Evolutionary conservation across 2,329 filamentous ascomycete species (phyloP).

Genomic region (Davidsoniella eucalypti): DNA sequence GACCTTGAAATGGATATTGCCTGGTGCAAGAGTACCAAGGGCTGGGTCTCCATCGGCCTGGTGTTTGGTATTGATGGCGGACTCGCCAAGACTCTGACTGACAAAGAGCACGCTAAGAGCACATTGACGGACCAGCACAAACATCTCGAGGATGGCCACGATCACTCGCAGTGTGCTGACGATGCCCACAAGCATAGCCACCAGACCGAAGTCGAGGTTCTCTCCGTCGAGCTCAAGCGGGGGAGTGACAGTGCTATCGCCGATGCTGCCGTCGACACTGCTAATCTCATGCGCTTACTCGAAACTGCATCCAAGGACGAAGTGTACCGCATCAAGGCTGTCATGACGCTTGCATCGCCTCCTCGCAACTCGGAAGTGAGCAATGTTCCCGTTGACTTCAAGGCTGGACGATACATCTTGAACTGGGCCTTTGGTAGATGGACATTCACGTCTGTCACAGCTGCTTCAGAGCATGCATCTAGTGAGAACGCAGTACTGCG

Average conservation of each 20-base stretch:
- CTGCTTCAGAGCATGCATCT: constrained; percentile 34
- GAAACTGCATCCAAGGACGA: constrained; percentile 73
- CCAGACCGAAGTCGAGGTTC: constrained; percentile 83
- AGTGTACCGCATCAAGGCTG: constrained; percentile 82
- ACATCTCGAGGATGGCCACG: constrained; percentile 20
- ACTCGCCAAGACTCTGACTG: constrained; percentile 41
- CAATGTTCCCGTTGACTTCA: constrained; percentile 18
- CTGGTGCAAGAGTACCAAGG: constrained; percentile 71
- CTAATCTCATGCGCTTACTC: constrained; percentile 51
- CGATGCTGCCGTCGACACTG: constrained; percentile 31
- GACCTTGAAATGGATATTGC: constrained; percentile 68
- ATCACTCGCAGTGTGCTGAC: constrained; percentile 25
- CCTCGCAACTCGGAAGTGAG: constrained; percentile 37
- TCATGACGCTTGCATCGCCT: constrained; percentile 31
- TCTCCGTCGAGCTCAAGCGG: constrained; percentile 56
- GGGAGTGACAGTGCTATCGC: constrained; percentile 12
- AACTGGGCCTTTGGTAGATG: constrained; percentile 98
- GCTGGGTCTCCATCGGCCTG: constrained; percentile 60
- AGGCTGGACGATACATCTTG: constrained; percentile 56
- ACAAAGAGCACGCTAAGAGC: constrained; percentile 20
- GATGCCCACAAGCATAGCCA: constrained; percentile 34
- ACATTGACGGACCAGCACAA: constrained; percentile 16
- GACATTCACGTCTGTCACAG: constrained; percentile 56
- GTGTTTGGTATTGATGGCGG: constrained; percentile 80
- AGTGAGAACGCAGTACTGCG: constrained; percentile 40